A percentile compares a stretch with the other conserved stretches of the same genome.
phyloP scores from a whole-genome alignment of 148 eudicot genomes.

The Mesembryanthemum crystallinum region DNA sequence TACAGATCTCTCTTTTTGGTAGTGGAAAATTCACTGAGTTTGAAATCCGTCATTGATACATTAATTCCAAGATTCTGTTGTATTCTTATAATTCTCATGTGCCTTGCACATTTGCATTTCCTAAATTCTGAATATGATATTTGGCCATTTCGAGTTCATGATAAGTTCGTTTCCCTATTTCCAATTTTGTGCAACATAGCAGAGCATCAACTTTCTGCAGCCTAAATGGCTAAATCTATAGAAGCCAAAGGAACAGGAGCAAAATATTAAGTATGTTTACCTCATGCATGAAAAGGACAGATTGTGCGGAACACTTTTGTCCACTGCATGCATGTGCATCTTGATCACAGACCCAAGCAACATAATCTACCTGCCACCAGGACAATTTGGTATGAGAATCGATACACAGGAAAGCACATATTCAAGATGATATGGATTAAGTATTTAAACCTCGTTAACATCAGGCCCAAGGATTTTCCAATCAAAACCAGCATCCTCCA shows the following conservation, averaged over 20 bases:
- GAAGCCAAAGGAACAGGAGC: neutral
- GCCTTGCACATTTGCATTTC: too few relatives aligned
- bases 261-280: conserved; percentile 28
- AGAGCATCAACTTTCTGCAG: neutral
- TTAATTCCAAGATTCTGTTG: neutral
- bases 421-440: neutral
- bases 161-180: neutral
- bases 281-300: conserved; percentile 93
- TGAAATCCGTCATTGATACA: neutral
- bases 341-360: conserved; percentile 99
- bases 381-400: conserved; percentile 5
- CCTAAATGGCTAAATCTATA: neutral
- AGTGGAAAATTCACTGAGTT: neutral
- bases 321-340: conserved; percentile 99
- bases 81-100: neutral
- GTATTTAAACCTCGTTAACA: conserved; percentile 72
- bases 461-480: conserved; percentile 99
- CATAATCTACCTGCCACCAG: conserved; percentile 72
- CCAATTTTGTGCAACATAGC: neutral
- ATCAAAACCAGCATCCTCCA: conserved; percentile 99
- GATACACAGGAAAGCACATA: neutral
- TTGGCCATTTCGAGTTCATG: neutral
- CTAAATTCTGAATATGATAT: neutral
- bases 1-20: neutral
- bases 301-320: conserved; percentile 95